Percentiles rank a stretch among this genome's conserved stretches.
Conservation (phyloP, 2,329 filamentous ascomycete species). For the Byssoonygena ceratinophila region DNA sequence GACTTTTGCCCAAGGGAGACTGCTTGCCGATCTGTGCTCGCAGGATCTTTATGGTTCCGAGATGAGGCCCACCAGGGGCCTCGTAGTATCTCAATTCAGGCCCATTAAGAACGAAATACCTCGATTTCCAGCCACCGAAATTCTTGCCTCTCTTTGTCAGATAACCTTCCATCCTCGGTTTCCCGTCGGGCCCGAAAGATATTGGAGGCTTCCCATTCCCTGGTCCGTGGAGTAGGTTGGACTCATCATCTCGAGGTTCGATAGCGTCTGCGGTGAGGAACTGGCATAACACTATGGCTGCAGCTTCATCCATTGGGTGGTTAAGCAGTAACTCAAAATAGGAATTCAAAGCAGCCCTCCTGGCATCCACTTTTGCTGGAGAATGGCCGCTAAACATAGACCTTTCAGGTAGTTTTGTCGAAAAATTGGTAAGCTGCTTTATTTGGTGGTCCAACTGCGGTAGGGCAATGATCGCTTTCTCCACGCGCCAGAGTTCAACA, state of each 20-base stretch:
- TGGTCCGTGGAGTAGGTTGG: constrained; percentile 37
- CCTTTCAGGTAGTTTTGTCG: constrained; percentile 63
- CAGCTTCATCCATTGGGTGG: constrained; percentile 64
- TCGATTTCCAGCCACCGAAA: constrained; percentile 95
- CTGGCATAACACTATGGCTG: constrained; percentile 71
- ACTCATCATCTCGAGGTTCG: constrained; percentile 44
- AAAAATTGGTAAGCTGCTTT: constrained; percentile 61
- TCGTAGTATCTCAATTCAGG: constrained; percentile 81
- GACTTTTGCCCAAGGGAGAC: constrained; percentile 48
- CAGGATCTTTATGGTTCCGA: constrained; percentile 86
- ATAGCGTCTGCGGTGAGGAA: constrained; percentile 66
- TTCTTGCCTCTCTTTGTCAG: constrained; percentile 96
- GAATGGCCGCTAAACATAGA: constrained; percentile 84
- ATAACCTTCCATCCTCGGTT: constrained; percentile 73
- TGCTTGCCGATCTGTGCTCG: constrained; percentile 93
- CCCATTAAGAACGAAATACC: constrained; percentile 59
- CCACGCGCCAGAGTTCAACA: constrained; percentile 80
- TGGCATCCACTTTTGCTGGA: constrained; percentile 82
- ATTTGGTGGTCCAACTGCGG: constrained; percentile 72
- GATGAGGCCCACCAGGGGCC: constrained; percentile 73
- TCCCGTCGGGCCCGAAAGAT: constrained; percentile 49
- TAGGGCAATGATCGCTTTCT: constrained; percentile 78
- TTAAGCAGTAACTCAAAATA: constrained; percentile 83
- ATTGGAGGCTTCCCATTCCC: constrained; percentile 27
- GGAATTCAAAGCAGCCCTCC: constrained; percentile 65